These are phyloP conservation scores for Jaenimonas drosophilae DNA, from an alignment of 208 protist genomes.

Conservation along the genomic window DNA sequence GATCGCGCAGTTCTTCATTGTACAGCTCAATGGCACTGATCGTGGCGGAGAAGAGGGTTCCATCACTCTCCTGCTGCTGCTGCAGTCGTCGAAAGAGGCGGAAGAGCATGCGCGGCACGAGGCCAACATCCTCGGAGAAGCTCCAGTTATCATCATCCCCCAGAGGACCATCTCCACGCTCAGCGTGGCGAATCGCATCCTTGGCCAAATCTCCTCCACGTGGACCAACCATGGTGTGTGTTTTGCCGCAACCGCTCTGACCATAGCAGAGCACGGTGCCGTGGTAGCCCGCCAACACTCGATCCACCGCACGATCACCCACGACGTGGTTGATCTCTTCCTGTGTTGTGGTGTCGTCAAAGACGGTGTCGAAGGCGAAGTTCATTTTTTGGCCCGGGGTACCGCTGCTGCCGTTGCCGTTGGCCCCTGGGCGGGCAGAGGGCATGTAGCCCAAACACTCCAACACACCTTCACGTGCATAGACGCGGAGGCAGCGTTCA, in stretches of 20 bases:
- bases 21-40: conserved; percentile 71
- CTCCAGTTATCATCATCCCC: not conserved
- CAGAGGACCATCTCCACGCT: not conserved
- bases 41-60: conserved; percentile 5
- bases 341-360: conserved; percentile 44
- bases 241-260: conserved; percentile 90
- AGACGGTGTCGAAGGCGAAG: conserved; percentile 65
- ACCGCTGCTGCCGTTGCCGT: not conserved
- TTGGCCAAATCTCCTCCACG: conserved; percentile 14
- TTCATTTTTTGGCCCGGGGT: conserved; percentile 1
- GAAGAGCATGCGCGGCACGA: conserved; percentile 37
- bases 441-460: conserved; percentile 12
- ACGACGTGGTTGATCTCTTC: conserved; percentile 53
- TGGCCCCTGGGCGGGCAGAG: not conserved
- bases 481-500: conserved; percentile 11
- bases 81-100: conserved; percentile 21
- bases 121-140: conserved; percentile 8
- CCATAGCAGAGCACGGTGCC: conserved; percentile 85
- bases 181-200: not conserved
- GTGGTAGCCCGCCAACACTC: conserved; percentile 67
- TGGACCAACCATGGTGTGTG: conserved; percentile 73
- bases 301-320: conserved; percentile 32
- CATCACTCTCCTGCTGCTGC: not conserved
- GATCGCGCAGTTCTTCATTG: conserved; percentile 66
- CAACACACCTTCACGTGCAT: conserved; percentile 8